Evolutionary conservation across 2,329 filamentous ascomycete genomes (phyloP).

Genomic region (Aspergillus caelatus): DNA sequence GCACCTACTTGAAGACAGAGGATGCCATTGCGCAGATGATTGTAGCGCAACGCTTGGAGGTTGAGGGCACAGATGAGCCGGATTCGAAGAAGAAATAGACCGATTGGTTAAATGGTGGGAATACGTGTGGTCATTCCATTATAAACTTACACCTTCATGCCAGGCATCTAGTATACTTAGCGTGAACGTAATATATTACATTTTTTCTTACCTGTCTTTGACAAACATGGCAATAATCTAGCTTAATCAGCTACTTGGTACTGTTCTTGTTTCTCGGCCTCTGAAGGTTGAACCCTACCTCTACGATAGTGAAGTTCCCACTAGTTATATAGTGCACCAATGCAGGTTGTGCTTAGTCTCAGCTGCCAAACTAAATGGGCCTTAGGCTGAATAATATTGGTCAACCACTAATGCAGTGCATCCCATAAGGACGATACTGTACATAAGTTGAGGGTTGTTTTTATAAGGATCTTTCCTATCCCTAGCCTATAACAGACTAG

Average conservation of each 20-base stretch:
- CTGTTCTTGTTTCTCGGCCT: no score
- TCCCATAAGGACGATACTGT: no score
- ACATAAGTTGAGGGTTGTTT: no score
- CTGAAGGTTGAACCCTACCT: no score
- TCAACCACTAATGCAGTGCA: no score
- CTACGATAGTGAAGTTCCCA: no score
- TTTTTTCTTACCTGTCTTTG: neutral
- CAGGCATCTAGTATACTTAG: neutral
- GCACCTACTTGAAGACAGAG: slow-evolving; percentile 39
- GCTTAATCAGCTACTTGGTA: neutral
- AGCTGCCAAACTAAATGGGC: no score
- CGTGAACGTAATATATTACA: neutral
- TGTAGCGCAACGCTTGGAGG: slow-evolving; percentile 26
- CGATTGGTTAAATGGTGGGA: neutral
- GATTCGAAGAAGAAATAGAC: slow-evolving; percentile 1
- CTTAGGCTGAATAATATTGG: no score
- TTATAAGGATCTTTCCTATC: no score
- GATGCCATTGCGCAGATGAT: slow-evolving; percentile 31
- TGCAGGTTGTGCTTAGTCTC: no score
- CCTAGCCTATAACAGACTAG: no score
- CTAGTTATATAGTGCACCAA: no score
- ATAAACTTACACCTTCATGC: neutral
- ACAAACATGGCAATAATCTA: neutral
- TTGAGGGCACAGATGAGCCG: slow-evolving; percentile 3
- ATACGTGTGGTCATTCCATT: neutral